Evolutionary conservation across 306 rosid genomes (phyloP).

Genomic region (Hippophae rhamnoides): DNA sequence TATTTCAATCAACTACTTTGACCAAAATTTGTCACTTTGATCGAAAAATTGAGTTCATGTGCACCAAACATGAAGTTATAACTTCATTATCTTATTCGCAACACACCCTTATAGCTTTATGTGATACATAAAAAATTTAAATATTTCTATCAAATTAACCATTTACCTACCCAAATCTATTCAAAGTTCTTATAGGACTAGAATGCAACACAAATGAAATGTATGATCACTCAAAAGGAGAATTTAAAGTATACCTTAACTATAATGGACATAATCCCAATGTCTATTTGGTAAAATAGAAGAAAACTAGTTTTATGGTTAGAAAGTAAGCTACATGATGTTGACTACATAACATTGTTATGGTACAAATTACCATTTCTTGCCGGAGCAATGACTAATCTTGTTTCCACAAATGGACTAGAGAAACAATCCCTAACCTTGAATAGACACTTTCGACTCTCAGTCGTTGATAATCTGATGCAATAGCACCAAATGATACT

Average conservation of each 20-base stretch:
- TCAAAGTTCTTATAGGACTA: neutral
- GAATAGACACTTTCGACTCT: conserved; percentile 97
- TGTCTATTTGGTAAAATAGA: conserved; percentile 46
- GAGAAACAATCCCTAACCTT: conserved; percentile 97
- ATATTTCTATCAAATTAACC: too few relatives aligned
- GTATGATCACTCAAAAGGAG: conserved; percentile 12
- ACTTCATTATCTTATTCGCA: too few relatives aligned
- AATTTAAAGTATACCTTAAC: conserved; percentile 59
- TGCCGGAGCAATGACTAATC: conserved; percentile 87
- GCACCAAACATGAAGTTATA: too few relatives aligned
- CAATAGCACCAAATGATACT: conserved; percentile 95
- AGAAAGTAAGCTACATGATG: conserved; percentile 3
- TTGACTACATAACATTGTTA: conserved; percentile 10
- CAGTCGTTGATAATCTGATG: conserved; percentile 92
- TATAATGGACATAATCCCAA: conserved; percentile 68
- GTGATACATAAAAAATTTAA: too few relatives aligned
- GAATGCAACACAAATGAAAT: neutral
- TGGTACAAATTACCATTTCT: conserved; percentile 67
- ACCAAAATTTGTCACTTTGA: too few relatives aligned
- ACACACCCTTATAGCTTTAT: too few relatives aligned
- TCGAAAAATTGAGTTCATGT: too few relatives aligned
- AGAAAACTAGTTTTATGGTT: neutral
- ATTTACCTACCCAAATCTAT: neutral
- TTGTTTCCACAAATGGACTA: conserved; percentile 93
- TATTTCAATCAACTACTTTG: too few relatives aligned